Evolutionary conservation across 2,329 filamentous ascomycete genomes (phyloP), one percentile per base, ranked within the genome.

Genomic region (Allantophomopsis cytisporea): DNA sequence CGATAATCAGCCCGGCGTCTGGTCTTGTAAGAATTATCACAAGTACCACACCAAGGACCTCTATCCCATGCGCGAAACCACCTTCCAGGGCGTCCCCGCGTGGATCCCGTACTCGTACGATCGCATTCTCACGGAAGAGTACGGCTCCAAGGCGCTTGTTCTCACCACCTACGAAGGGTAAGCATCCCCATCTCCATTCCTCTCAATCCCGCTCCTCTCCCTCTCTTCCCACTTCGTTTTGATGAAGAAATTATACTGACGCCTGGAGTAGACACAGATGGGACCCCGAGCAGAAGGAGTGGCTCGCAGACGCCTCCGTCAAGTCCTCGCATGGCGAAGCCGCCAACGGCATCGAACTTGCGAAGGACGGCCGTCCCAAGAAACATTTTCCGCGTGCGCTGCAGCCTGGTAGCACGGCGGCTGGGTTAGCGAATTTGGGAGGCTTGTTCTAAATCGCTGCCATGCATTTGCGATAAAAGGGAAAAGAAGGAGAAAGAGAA

Each of bases 21-120:
- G 80, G 74, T 76, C 73, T 51, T 89, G 83, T 62, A 89, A 89
- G 64, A 88, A 91, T 54, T 70, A 71, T 51, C 85, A 93, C 59
- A 64, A 68, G 35, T 91, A 91, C 57, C 60, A 63, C 33, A 76
- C 71, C 18, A 62, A 63, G n/a, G 82, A 91, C 49, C 63, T 91
- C 11, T 91, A 78, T 60, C 85, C 85, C 3, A 65, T 91, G 67
- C 71, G 83, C 13, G 67, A 76, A 53, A 82, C 76, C 18, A 69
- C 73, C 45, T 91, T 85, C 49, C 84, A 91, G 60, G 83, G 81
- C 15, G 76, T 83, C 2, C 61, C 68, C 11, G 81, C 81, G 17
- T 69, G 68, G 47, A 71, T 91, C 17, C 85, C 85, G 4, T 81
- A 75, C 53, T 67, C 65, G 40, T 82, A 80, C 46, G 77, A 83